Evolutionary conservation across 345 rosid genomes (phyloP), one percentile per base, ranked within the genome.

Genomic region (Alliaria petiolata): DNA sequence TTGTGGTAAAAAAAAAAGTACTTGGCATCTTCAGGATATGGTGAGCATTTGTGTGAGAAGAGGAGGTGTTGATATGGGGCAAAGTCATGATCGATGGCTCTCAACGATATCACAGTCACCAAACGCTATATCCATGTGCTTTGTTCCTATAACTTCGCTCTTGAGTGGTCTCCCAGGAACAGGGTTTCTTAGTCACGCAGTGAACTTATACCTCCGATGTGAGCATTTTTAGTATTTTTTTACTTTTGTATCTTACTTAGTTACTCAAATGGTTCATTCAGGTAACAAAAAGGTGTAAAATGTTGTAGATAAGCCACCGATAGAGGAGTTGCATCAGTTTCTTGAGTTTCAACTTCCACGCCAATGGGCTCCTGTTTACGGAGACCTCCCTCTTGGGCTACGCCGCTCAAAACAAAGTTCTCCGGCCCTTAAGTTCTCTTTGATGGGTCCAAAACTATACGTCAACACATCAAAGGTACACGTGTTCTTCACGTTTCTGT

Each of bases 331-430:
- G 44, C 86, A 87, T 43, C 93, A 85, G 56, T 95, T 95, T 79
- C 85, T 95, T 14, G 99, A 95, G 74, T 95, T 95, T 79, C 99
- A 95, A 71, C 81, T 95, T 66, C 96, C 96, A 68, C 89, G 96
- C 69, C 90, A 89, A 65, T 95, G 99, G 99, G 97, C 97, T 68
- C 99, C 99, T 0, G 83, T 88, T 15, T 95, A 89, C n/a, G 80
- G 93, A 28, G 96, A 95, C 70, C 91, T 91, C 51, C 96, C 97
- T 71, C 96, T 95, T 44, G 83, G 90, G 45, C 92, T 83, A 44
- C 84, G 83, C 80, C 83, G 81, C 73, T 77, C 82, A 62, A 95
- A 83, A 67, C 89, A 85, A 55, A 74, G 82, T 42, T 77, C 92
- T 40, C 96, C 99, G 0, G 82, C 87, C 17, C 96, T 95, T 77